A percentile compares a stretch with the other conserved stretches of the same genome.
phyloP scores from a whole-genome alignment of 2,329 filamentous ascomycete genomes.

The Monilinia fructicola region DNA sequence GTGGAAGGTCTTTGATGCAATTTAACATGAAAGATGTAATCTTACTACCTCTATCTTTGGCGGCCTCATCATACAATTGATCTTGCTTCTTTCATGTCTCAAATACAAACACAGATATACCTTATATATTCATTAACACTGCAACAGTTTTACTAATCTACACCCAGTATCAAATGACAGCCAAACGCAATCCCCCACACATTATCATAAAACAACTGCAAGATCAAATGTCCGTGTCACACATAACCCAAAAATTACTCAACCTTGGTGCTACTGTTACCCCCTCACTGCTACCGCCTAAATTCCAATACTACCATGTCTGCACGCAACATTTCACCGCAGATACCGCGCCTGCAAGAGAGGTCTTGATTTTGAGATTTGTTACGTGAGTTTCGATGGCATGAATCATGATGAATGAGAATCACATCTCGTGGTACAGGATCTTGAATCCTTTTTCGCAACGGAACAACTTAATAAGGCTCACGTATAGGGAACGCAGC shows the following conservation, averaged over 20 bases:
- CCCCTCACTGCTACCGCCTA: conserved; percentile 7
- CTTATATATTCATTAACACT: not conserved
- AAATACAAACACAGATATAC: not conserved
- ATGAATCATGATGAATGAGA: not conserved
- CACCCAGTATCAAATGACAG: not conserved
- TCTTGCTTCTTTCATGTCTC: not conserved
- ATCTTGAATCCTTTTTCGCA: not conserved
- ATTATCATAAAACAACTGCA: not conserved
- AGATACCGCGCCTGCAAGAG: not conserved
- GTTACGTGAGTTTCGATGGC: not conserved
- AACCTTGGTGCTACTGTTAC: not conserved
- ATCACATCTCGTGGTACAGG: not conserved
- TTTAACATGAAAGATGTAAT: not conserved
- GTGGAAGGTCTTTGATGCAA: not conserved
- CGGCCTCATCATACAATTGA: not conserved
- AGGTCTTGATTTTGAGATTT: not conserved
- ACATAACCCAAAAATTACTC: not conserved
- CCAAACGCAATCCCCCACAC: conserved; percentile 13
- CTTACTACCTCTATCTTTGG: not conserved
- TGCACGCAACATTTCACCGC: conserved; percentile 12
- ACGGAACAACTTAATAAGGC: not conserved
- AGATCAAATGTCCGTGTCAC: not conserved
- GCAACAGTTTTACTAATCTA: not conserved
- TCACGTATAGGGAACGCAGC: not conserved
- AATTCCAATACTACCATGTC: no score